A percentile compares a stretch with the other conserved stretches of the same genome.
Evolutionary conservation across 2,329 filamentous ascomycete species (phyloP).

Genomic region (Elsinoe arachidis): DNA sequence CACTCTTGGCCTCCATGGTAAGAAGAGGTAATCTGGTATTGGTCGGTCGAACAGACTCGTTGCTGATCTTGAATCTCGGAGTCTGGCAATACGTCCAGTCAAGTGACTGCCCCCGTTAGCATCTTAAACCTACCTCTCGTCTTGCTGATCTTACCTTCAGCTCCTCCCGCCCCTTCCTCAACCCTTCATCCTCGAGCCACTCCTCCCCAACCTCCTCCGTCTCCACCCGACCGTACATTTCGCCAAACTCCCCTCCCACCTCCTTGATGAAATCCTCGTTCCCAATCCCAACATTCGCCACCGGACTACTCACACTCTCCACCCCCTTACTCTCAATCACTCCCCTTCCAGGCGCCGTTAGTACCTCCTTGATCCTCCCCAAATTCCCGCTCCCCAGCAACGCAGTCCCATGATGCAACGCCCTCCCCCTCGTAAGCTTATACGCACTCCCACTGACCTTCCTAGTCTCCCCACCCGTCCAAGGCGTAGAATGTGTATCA

Average conservation of each 20-base stretch:
- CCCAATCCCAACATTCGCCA: constrained; percentile 64
- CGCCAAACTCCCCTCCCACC: constrained; percentile 51
- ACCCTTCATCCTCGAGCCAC: constrained; percentile 42
- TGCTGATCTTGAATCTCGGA: constrained; percentile 62
- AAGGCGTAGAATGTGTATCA: constrained; percentile 39
- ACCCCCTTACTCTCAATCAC: constrained; percentile 78
- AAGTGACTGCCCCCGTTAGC: constrained; percentile 37
- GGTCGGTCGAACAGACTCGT: neutral
- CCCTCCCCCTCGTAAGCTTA: constrained; percentile 72
- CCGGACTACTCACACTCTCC: constrained; percentile 78
- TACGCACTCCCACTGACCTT: constrained; percentile 95
- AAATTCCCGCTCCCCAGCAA: constrained; percentile 72
- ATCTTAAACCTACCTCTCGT: neutral
- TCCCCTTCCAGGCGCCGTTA: constrained; percentile 68
- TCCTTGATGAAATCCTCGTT: constrained; percentile 36
- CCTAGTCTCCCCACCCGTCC: constrained; percentile 27
- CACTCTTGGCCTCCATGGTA: neutral
- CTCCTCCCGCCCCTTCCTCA: constrained; percentile 55
- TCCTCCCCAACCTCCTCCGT: constrained; percentile 41
- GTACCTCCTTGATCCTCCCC: constrained; percentile 54
- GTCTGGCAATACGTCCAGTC: constrained; percentile 82
- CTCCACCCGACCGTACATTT: constrained; percentile 50
- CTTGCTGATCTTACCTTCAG: constrained; percentile 43
- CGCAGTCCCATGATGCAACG: constrained; percentile 89
- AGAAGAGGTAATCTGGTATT: neutral